A percentile compares a stretch with the other conserved stretches of the same genome.
Evolutionary conservation across 2,329 filamentous ascomycete species (phyloP).

Genomic region (Xylaria sp.): DNA sequence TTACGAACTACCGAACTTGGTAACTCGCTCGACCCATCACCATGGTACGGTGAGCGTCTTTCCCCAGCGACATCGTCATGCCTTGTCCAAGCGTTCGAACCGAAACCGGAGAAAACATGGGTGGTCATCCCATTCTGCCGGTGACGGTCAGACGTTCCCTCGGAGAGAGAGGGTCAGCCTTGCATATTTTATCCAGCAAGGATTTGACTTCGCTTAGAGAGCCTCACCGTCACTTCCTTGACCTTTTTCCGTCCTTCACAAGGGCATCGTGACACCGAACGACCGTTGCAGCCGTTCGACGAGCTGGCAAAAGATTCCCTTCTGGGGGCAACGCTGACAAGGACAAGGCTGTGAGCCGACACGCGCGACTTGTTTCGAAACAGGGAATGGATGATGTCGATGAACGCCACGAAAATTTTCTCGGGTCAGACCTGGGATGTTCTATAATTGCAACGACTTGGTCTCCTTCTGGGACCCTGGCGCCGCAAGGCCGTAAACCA

Average conservation of each 20-base stretch:
- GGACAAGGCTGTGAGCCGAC: slow-evolving; percentile 20
- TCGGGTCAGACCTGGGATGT: slow-evolving; percentile 32
- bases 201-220: slow-evolving; percentile 15
- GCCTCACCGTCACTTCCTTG: slow-evolving; percentile 19
- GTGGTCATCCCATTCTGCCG: neutral
- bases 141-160: neutral
- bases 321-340: slow-evolving; percentile 10
- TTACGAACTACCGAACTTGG: slow-evolving; percentile 21
- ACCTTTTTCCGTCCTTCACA: slow-evolving; percentile 13
- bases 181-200: slow-evolving; percentile 8
- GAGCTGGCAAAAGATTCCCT: neutral
- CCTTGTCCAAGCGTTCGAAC: neutral
- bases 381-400: slow-evolving; percentile 1
- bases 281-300: neutral
- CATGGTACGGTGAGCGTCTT: neutral
- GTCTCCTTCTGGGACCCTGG: slow-evolving; percentile 28
- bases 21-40: slow-evolving; percentile 13
- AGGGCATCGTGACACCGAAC: slow-evolving; percentile 3
- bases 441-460: slow-evolving; percentile 33
- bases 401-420: slow-evolving; percentile 38
- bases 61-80: neutral
- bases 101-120: slow-evolving; percentile 3
- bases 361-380: slow-evolving; percentile 22
- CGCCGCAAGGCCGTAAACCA: slow-evolving; percentile 20
- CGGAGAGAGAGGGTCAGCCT: slow-evolving; percentile 12